These are phyloP conservation scores for Didymella pinodella DNA, from an alignment of 2,329 filamentous ascomycete genomes.

Conservation along the genomic window DNA sequence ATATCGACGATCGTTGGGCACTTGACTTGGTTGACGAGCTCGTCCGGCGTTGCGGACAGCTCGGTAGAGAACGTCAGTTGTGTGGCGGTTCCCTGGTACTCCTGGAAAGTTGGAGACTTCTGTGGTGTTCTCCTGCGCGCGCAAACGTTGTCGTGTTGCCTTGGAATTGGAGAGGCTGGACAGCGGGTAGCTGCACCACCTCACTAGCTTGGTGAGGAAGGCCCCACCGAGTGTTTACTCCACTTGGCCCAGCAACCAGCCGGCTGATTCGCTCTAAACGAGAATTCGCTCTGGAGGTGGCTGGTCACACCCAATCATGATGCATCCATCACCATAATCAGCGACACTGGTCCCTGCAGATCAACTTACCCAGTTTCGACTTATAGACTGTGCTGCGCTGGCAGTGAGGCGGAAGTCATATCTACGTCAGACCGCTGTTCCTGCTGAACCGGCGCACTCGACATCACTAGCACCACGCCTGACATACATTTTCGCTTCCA, in stretches of 20 bases:
- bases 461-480: neutral
- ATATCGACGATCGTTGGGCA: slow-evolving; percentile 23
- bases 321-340: slow-evolving; percentile 3
- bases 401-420: slow-evolving; percentile 15
- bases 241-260: slow-evolving; percentile 36
- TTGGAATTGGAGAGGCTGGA: slow-evolving; percentile 25
- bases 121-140: slow-evolving; percentile 17
- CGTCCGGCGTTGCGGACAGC: slow-evolving; percentile 46
- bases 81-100: slow-evolving; percentile 30
- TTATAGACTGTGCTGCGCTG: slow-evolving; percentile 14
- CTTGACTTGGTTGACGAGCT: slow-evolving; percentile 35
- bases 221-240: slow-evolving; percentile 33
- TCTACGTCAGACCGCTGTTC: slow-evolving; percentile 23
- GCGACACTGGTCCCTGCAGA: slow-evolving; percentile 18
- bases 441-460: slow-evolving; percentile 1
- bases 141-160: slow-evolving; percentile 26
- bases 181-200: slow-evolving; percentile 33
- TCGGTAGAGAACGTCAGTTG: slow-evolving; percentile 38
- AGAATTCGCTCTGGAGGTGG: slow-evolving; percentile 27
- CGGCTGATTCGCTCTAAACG: slow-evolving; percentile 25
- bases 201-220: slow-evolving; percentile 32
- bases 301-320: slow-evolving; percentile 33
- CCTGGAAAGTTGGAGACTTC: slow-evolving; percentile 13
- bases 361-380: slow-evolving; percentile 20
- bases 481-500: neutral